Percentiles rank a stretch among this genome's conserved stretches.
Evolutionary conservation across 2,329 filamentous ascomycete species (phyloP).

Genomic region (Teratosphaeria epicoccoides): DNA sequence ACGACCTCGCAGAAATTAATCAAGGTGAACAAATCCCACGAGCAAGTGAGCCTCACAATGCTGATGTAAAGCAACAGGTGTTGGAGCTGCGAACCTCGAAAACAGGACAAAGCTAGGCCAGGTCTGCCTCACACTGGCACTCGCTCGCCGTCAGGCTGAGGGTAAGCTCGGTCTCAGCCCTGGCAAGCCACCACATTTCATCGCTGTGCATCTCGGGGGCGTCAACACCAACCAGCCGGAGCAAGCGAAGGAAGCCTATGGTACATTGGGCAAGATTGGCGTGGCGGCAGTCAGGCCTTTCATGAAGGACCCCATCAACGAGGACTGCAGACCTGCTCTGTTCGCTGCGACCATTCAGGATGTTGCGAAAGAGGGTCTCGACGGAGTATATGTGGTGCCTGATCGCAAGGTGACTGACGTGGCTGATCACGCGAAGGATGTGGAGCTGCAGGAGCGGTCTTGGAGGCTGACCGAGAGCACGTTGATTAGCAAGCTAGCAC

Average conservation of each 20-base stretch:
- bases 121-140: conserved; percentile 35
- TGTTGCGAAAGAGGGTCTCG: conserved; percentile 34
- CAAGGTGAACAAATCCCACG: background rate
- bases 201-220: conserved; percentile 41
- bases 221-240: conserved; percentile 39
- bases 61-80: conserved; percentile 23
- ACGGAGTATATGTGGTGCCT: conserved; percentile 40
- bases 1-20: conserved; percentile 39
- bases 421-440: conserved; percentile 33
- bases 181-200: conserved; percentile 32
- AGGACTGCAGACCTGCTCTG: conserved; percentile 38
- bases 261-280: conserved; percentile 35
- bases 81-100: conserved; percentile 40
- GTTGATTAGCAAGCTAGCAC: conserved; percentile 32
- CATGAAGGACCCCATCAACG: conserved; percentile 39
- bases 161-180: conserved; percentile 27
- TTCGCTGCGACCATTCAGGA: conserved; percentile 39
- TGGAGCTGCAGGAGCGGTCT: conserved; percentile 33
- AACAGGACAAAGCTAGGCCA: conserved; percentile 41
- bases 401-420: conserved; percentile 38
- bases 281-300: conserved; percentile 36
- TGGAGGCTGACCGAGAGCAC: conserved; percentile 38
- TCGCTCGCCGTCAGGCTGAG: conserved; percentile 30
- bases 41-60: background rate
- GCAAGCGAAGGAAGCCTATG: conserved; percentile 42